Evolutionary conservation across 352 stramenopile species (phyloP), one percentile per base, ranked within the genome.

Genomic region (Pythium periplocum): DNA sequence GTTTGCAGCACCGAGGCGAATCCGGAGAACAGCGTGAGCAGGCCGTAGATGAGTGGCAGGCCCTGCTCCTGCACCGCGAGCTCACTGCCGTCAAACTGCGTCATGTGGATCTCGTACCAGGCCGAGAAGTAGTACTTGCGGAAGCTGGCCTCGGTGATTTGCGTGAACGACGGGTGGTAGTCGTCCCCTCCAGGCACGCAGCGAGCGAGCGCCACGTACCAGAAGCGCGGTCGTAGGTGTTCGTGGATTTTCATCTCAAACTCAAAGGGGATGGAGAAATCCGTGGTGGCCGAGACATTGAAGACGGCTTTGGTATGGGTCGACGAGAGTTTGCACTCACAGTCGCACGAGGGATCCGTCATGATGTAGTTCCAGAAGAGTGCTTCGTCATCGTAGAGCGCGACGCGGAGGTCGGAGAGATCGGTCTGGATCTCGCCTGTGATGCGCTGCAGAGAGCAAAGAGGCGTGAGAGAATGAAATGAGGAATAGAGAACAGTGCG

Each of bases 321-420:
- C 0, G 48, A n/a, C 6, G 80, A 86, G 48, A 90, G 55, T 57
- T 93, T 90, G 73, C 80, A 93, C 49, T 61, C 42, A 59, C 83
- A 93, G 48, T 82, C 78, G 51, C 83, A 90, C 36, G 35, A 53
- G 11, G 53, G 63, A 45, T 90, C 61, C 26, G 45, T 67, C 76
- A 83, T 90, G 54, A 93, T 62, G 66, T 75, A 90, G 51, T 86
- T 68, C 83, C 79, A 90, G 61, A 90, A 93, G 49, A 82, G 71
- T 40, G 57, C 62, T 45, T 93, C 79, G 53, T 93, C 83, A 61
- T 93, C 78, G 51, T 90, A 93, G 62, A 90, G 81, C 30, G 76
- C 80, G 30, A 93, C 64, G 58, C 89, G 71, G 31, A 93, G 47
- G 37, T 71, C 78, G 9, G 70, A 56, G 31, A 82, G 68, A 38